phyloP scores from a whole-genome alignment of 148 eudicot genomes.

The Cornus kousa region DNA sequence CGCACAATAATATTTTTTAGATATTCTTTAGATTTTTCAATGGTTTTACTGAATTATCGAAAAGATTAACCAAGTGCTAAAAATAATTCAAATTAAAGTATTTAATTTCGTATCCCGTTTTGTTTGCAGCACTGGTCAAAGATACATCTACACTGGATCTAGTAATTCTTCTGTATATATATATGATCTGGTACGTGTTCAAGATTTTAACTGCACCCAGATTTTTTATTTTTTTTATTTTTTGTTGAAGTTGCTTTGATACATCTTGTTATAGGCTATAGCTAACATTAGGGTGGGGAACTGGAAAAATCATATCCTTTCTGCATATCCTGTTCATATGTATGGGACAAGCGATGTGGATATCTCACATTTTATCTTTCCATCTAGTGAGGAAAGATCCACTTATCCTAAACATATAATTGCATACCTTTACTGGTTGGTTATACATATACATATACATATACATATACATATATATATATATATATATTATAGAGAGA shows the following conservation, averaged over 20 bases:
- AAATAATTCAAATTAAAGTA: not conserved
- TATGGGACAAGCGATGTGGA: not conserved
- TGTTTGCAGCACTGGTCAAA: conserved; percentile 82
- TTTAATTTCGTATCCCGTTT: not conserved
- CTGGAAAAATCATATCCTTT: not conserved
- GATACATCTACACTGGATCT: conserved; percentile 83
- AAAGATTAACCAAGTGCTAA: not conserved
- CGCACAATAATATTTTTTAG: not conserved
- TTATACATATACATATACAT: too few relatives aligned
- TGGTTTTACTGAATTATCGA: not conserved
- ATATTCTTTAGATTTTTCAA: not conserved
- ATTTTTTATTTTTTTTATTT: not conserved
- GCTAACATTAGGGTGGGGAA: not conserved
- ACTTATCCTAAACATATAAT: not conserved
- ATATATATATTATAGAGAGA: not conserved
- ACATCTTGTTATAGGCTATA: not conserved
- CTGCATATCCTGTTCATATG: not conserved
- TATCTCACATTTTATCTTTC: not conserved
- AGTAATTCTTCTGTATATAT: conserved; percentile 60
- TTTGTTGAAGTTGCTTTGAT: not conserved
- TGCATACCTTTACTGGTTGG: not conserved
- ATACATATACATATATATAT: too few relatives aligned
- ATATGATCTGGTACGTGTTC: conserved; percentile 68
- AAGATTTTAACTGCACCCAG: not conserved
- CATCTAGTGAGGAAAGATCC: not conserved